A percentile compares a stretch with the other conserved stretches of the same genome.
phyloP scores from a whole-genome alignment of 2,329 filamentous ascomycete species.

The Thelonectria blattea region DNA sequence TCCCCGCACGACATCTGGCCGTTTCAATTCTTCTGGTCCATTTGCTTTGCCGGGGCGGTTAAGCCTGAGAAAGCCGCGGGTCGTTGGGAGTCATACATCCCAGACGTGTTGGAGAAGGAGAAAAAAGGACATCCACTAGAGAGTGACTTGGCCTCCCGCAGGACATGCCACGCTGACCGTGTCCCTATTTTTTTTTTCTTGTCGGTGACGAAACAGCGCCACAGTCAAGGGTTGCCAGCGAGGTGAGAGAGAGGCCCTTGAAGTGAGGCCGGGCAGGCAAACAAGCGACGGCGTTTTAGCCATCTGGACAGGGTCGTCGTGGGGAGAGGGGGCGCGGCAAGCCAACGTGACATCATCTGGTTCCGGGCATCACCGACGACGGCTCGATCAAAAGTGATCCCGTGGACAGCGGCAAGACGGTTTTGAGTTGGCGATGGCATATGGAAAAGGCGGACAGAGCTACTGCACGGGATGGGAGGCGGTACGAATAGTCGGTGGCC shows the following conservation, averaged over 20 bases:
- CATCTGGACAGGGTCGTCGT: conserved; percentile 3
- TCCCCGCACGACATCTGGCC: background rate
- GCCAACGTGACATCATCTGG: conserved; percentile 21
- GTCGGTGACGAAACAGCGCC: conserved; percentile 19
- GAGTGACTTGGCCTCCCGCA: conserved; percentile 12
- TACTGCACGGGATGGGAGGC: conserved; percentile 11
- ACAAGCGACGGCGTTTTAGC: conserved; percentile 9
- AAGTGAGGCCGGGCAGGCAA: conserved; percentile 7
- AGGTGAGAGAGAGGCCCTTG: conserved; percentile 5
- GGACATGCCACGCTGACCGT: conserved; percentile 19
- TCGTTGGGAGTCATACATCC: conserved; percentile 7
- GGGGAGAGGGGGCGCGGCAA: conserved; percentile 9
- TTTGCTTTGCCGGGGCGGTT: conserved; percentile 1
- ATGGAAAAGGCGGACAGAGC: background rate
- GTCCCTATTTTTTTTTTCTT: background rate
- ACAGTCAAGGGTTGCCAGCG: background rate
- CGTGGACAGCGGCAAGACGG: conserved; percentile 6
- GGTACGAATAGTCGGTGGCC: background rate
- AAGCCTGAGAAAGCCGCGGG: conserved; percentile 3
- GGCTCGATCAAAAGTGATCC: conserved; percentile 7
- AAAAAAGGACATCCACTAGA: background rate
- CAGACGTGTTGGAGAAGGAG: background rate
- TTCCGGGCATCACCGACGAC: conserved; percentile 18
- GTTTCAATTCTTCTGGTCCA: background rate
- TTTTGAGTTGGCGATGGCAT: background rate